phyloP scores from a whole-genome alignment of 2,329 filamentous ascomycete species.

The Cladosporium halotolerans region DNA sequence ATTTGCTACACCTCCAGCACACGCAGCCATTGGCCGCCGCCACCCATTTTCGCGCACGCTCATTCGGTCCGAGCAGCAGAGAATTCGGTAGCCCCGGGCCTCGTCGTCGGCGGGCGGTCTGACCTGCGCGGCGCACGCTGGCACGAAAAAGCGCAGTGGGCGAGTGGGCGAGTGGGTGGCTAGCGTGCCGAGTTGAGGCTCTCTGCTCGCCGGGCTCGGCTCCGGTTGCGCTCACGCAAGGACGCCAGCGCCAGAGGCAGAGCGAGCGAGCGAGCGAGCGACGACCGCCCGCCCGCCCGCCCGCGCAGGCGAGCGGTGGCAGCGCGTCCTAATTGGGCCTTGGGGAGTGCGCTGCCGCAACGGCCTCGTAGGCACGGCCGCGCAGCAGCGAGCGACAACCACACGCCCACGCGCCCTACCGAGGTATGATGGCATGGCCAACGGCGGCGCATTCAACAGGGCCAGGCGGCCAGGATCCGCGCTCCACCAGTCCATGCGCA shows the following conservation, averaged over 20 bases:
- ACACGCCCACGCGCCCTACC: too few relatives aligned
- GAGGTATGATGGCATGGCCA: background rate
- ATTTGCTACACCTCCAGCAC: background rate
- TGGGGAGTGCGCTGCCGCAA: background rate
- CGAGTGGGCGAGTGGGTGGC: background rate
- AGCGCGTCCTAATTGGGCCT: background rate
- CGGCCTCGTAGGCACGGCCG: too few relatives aligned
- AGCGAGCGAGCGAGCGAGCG: background rate
- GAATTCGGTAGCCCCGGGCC: background rate
- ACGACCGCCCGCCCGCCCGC: too few relatives aligned
- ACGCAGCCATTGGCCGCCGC: constrained; percentile 5
- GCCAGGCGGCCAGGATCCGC: background rate
- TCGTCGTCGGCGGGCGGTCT: background rate
- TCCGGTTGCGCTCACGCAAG: constrained; percentile 4
- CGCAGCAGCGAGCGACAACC: too few relatives aligned
- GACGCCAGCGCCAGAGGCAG: background rate
- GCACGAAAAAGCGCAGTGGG: too few relatives aligned
- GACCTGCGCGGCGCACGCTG: background rate
- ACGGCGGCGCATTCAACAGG: background rate
- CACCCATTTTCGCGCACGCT: background rate
- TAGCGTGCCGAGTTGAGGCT: constrained; percentile 4
- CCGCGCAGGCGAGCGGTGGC: background rate
- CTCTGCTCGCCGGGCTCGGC: background rate
- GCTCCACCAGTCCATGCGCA: background rate
- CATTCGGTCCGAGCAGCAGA: constrained; percentile 10